phyloP scores from a whole-genome alignment of 2,329 filamentous ascomycete species.

The Sporothrix mexicana region DNA sequence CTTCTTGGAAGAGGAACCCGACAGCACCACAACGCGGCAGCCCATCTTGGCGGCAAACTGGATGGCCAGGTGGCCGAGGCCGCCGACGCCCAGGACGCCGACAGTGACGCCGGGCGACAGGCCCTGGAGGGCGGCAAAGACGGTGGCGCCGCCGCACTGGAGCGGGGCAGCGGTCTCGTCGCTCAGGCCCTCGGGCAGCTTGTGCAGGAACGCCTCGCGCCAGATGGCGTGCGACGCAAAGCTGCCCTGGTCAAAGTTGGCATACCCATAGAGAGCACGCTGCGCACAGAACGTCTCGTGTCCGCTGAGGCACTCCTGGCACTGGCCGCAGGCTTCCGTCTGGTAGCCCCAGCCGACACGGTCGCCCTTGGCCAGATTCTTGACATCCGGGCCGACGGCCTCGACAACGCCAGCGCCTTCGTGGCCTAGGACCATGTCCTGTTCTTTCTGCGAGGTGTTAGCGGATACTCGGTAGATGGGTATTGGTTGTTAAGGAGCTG shows the following conservation, averaged over 20 bases:
- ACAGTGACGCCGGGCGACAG: not conserved
- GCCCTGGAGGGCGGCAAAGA: constrained; percentile 8
- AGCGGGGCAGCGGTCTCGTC: constrained; percentile 21
- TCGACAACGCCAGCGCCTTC: constrained; percentile 20
- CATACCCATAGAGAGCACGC: not conserved
- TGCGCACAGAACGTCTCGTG: constrained; percentile 14
- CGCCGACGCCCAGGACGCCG: constrained; percentile 18
- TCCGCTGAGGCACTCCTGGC: constrained; percentile 21
- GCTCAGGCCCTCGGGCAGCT: constrained; percentile 2
- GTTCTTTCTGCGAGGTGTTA: constrained; percentile 6
- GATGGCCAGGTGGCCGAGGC: constrained; percentile 22
- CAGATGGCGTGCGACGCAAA: constrained; percentile 15
- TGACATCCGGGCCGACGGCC: constrained; percentile 19
- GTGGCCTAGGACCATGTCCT: constrained; percentile 21
- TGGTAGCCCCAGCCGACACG: constrained; percentile 27
- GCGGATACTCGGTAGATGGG: not conserved
- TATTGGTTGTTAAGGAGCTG: not conserved
- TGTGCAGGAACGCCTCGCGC: constrained; percentile 24
- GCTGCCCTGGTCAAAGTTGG: constrained; percentile 16
- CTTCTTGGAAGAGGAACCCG: not conserved
- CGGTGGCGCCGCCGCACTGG: constrained; percentile 26
- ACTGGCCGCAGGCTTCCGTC: not conserved
- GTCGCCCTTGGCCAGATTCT: constrained; percentile 24
- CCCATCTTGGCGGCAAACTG: constrained; percentile 28
- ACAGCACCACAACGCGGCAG: constrained; percentile 23